Evolutionary conservation across 2,329 filamentous ascomycete genomes (phyloP).

Genomic region (Zopfia rhizophila): DNA sequence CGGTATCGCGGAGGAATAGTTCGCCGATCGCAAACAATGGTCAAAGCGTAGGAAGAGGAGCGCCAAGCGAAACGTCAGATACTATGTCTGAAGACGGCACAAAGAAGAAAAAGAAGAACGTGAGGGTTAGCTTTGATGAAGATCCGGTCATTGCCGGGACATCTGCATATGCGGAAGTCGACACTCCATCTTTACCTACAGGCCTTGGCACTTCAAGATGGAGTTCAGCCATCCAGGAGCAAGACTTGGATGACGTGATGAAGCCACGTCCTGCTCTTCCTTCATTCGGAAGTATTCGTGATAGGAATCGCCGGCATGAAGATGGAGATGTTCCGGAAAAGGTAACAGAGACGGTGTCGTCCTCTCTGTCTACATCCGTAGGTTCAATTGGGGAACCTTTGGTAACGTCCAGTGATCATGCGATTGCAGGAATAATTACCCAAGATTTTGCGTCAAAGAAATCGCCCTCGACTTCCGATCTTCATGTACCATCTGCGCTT

Average conservation of each 20-base stretch:
- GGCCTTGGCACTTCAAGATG: constrained; percentile 54
- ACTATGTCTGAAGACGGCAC: constrained; percentile 58
- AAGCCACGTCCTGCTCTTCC: constrained; percentile 78
- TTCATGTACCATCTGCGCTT: constrained; percentile 38
- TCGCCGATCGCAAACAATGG: constrained; percentile 63
- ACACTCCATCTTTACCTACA: constrained; percentile 28
- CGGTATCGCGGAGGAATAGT: constrained; percentile 57
- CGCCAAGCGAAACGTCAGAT: constrained; percentile 67
- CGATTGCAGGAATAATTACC: constrained; percentile 65
- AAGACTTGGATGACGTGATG: constrained; percentile 74
- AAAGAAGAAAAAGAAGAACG: constrained; percentile 69
- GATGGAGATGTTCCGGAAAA: constrained; percentile 64
- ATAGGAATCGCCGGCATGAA: constrained; percentile 63
- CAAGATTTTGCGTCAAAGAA: constrained; percentile 66
- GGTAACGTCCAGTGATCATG: constrained; percentile 70
- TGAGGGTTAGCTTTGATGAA: constrained; percentile 83
- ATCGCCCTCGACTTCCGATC: constrained; percentile 1
- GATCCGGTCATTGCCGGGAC: constrained; percentile 67
- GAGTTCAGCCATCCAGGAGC: constrained; percentile 61
- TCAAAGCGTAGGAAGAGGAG: constrained; percentile 56
- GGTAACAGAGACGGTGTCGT: constrained; percentile 58
- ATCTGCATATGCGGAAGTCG: constrained; percentile 36
- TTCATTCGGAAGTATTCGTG: constrained; percentile 78
- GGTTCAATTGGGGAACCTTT: constrained; percentile 50
- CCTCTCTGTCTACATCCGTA: constrained; percentile 47